Evolutionary conservation across 2,329 filamentous ascomycete species (phyloP).

Genomic region (Xylaria sp.): DNA sequence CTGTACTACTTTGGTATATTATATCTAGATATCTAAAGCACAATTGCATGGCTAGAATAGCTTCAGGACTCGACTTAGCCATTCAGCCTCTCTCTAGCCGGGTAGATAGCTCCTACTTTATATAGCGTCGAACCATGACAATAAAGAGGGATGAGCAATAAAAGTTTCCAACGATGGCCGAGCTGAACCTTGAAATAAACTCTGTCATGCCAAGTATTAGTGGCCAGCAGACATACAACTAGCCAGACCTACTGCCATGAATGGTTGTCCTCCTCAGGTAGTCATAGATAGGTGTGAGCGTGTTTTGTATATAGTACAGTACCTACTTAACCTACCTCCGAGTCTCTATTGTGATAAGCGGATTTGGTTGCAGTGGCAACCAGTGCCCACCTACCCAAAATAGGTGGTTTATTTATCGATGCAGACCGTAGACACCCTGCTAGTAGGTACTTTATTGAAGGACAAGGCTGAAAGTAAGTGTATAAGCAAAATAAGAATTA

Average conservation of each 20-base stretch:
- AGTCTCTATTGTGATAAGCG: neutral
- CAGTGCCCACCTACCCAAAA: too few species aligned
- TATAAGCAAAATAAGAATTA: too few species aligned
- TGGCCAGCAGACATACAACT: neutral
- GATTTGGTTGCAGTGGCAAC: conserved; percentile 37
- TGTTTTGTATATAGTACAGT: too few species aligned
- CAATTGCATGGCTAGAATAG: neutral
- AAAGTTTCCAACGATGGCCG: neutral
- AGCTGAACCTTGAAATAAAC: neutral
- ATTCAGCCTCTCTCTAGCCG: neutral
- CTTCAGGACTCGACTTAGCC: neutral
- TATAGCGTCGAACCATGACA: too few species aligned
- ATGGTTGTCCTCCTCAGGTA: too few species aligned
- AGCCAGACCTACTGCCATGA: neutral
- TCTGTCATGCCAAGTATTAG: neutral
- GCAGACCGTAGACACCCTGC: too few species aligned
- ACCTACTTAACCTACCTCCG: too few species aligned
- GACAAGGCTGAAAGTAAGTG: neutral
- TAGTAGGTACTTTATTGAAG: neutral
- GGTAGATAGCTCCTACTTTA: neutral
- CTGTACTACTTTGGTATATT: conserved; percentile 1
- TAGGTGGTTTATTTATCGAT: too few species aligned
- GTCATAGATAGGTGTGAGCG: too few species aligned
- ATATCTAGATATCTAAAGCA: neutral
- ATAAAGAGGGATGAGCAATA: neutral